A percentile compares a stretch with the other conserved stretches of the same genome.
These are phyloP conservation scores for Radiomyces spectabilis DNA, from an alignment of 192 early-diverging fungal genomes.

Conservation along the genomic window DNA sequence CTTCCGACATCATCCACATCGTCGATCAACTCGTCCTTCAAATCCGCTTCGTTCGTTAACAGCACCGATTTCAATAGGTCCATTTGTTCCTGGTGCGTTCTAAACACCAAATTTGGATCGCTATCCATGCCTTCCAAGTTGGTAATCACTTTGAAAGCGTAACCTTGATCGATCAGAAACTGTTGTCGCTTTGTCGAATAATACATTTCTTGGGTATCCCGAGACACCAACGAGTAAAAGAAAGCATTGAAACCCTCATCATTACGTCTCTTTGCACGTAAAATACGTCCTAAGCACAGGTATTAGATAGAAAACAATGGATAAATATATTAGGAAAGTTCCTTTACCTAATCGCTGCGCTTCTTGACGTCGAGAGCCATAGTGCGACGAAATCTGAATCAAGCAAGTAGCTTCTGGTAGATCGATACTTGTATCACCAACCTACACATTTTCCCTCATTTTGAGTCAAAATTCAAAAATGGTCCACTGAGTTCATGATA, in stretches of 20 bases:
- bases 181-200: slow-evolving; percentile 98
- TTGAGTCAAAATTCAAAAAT: slow-evolving; percentile 40
- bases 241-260: slow-evolving; percentile 95
- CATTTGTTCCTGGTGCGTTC: slow-evolving; percentile 65
- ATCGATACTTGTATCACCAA: slow-evolving; percentile 99
- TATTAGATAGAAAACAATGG: too few species aligned
- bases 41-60: slow-evolving; percentile 61
- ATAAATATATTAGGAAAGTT: too few species aligned
- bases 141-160: slow-evolving; percentile 99
- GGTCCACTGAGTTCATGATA: background rate
- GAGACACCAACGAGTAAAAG: slow-evolving; percentile 98
- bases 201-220: slow-evolving; percentile 98
- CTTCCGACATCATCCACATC: slow-evolving; percentile 36
- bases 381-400: slow-evolving; percentile 98
- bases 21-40: slow-evolving; percentile 52
- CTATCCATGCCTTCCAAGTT: slow-evolving; percentile 88
- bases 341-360: slow-evolving; percentile 82
- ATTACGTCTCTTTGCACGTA: slow-evolving; percentile 90
- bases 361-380: slow-evolving; percentile 96
- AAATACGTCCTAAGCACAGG: slow-evolving; percentile 71
- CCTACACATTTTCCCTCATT: too few species aligned
- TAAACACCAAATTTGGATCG: slow-evolving; percentile 69
- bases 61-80: slow-evolving; percentile 81
- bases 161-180: slow-evolving; percentile 99
- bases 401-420: slow-evolving; percentile 96